Conservation (phyloP, 225 moss, liverwort and hornwort genomes). For the Antitrichia curtipendula region DNA sequence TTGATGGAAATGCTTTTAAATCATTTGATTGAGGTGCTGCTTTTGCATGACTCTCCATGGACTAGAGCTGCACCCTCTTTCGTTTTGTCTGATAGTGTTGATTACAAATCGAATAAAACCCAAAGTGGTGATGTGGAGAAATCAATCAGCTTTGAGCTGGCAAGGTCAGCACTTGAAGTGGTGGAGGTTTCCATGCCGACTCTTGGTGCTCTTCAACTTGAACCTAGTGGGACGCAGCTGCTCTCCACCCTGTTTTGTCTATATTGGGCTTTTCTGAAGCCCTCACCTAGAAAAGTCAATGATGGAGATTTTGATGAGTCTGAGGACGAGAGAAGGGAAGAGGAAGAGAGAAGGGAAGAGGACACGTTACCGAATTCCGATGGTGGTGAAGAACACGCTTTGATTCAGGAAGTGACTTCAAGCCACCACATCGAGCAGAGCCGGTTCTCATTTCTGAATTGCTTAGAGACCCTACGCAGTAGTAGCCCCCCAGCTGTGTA, state of each 20-base stretch:
- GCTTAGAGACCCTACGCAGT: slow-evolving; percentile 29
- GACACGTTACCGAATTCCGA: not conserved
- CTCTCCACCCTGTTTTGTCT: slow-evolving; percentile 64
- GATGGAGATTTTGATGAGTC: slow-evolving; percentile 24
- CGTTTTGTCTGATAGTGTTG: slow-evolving; percentile 8
- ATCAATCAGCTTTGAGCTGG: slow-evolving; percentile 26
- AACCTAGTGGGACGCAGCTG: slow-evolving; percentile 47
- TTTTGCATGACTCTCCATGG: slow-evolving; percentile 37
- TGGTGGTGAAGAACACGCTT: not conserved
- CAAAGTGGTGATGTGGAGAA: slow-evolving; percentile 7
- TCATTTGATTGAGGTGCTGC: slow-evolving; percentile 34
- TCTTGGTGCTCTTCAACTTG: slow-evolving; percentile 30
- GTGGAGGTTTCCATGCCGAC: slow-evolving; percentile 31
- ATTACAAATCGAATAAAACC: not conserved
- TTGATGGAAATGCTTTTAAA: slow-evolving; percentile 40
- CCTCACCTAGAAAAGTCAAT: not conserved
- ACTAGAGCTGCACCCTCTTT: slow-evolving; percentile 33
- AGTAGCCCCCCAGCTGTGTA: slow-evolving; percentile 18
- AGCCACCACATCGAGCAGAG: slow-evolving; percentile 24
- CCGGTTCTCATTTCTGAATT: slow-evolving; percentile 18
- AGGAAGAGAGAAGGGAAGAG: slow-evolving; percentile 30
- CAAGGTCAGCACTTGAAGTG: slow-evolving; percentile 47
- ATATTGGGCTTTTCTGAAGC: slow-evolving; percentile 59
- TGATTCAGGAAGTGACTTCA: slow-evolving; percentile 3
- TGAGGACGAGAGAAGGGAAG: slow-evolving; percentile 34